Base-by-base conservation (phyloP, 371 early-diverging fungal genomes). In the Lichtheimia ornata region DNA sequence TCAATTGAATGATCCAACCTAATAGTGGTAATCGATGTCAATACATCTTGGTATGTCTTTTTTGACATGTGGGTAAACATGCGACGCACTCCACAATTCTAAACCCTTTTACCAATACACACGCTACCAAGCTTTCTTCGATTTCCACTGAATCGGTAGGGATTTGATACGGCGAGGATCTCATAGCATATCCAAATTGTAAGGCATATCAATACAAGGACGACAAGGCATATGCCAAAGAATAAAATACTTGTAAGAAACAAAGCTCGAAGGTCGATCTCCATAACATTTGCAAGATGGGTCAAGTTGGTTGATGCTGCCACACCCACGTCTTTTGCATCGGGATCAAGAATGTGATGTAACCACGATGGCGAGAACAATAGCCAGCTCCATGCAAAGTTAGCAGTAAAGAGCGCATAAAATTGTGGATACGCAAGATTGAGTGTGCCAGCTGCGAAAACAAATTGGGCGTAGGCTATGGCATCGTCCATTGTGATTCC, bases 311-410 rank as follows among this genome's bases (percentile, higher is more conserved):
- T 47, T n/a, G 47, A 47, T n/a, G 11, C 47, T 18, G 47, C 15
- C 6, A n/a, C 20, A 47, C 47, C 20, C 5, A 20, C 20, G 5
- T 11, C 11, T 47, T 5, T 2, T 47, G 47, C 5, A 5, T n/a
- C 7, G 4, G 18, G n/a, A n/a, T 24, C 12, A 27, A 45, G 20
- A 28, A 42, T n/a, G 40, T 25, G 6, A 59, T 58, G n/a, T 42
- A 49, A 7, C 30, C 54, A 59, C 5, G 50, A 18, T 6, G 50
- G 49, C 2, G 59, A 30, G n/a, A 64, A 64, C 17, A 64, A 14
- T 18, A 77, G 63, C 30, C 67, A 74, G 18, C 73, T 70, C 77
- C 77, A 77, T 22, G 74, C 68, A 35, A 77, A 77, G 35, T 74
- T 61, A 0, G 77, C 69, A 0, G 74, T 72, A 57, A 77, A 77